Conservation (phyloP, 2,329 filamentous ascomycete genomes). For the Penicillium sp. region DNA sequence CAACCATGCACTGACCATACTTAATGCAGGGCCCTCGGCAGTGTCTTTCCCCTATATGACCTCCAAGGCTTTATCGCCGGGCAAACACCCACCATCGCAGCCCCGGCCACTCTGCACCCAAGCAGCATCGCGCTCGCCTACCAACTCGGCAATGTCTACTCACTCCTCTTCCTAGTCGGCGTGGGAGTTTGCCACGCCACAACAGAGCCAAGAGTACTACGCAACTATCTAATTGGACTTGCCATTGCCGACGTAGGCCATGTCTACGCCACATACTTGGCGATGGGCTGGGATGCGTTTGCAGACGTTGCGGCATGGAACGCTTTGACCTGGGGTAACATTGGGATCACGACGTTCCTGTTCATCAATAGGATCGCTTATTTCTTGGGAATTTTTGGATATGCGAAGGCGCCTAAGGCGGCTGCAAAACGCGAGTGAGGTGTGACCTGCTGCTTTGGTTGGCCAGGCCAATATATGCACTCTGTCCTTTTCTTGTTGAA, state of each 20-base stretch:
- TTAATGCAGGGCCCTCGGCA: slow-evolving; percentile 57
- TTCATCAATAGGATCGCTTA: slow-evolving; percentile 59
- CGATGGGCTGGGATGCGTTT: slow-evolving; percentile 57
- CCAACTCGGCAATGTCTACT: slow-evolving; percentile 70
- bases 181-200: slow-evolving; percentile 64
- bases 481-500: background rate
- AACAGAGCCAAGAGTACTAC: slow-evolving; percentile 64
- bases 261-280: slow-evolving; percentile 60
- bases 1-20: slow-evolving; percentile 3
- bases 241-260: slow-evolving; percentile 68
- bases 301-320: slow-evolving; percentile 63
- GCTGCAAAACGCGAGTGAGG: slow-evolving; percentile 42
- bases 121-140: slow-evolving; percentile 58
- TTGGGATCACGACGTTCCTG: slow-evolving; percentile 63
- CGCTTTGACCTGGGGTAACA: slow-evolving; percentile 70
- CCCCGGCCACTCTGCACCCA: slow-evolving; percentile 32
- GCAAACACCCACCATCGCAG: slow-evolving; percentile 52
- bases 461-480: slow-evolving; percentile 1
- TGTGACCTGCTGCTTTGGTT: slow-evolving; percentile 8
- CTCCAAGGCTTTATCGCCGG: slow-evolving; percentile 64
- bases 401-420: slow-evolving; percentile 28
- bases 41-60: slow-evolving; percentile 55
- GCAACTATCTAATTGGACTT: slow-evolving; percentile 65
- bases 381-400: slow-evolving; percentile 60
- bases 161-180: slow-evolving; percentile 64